Evolutionary conservation across 2,329 filamentous ascomycete genomes (phyloP).

Genomic region (Dactylonectria estremocensis): DNA sequence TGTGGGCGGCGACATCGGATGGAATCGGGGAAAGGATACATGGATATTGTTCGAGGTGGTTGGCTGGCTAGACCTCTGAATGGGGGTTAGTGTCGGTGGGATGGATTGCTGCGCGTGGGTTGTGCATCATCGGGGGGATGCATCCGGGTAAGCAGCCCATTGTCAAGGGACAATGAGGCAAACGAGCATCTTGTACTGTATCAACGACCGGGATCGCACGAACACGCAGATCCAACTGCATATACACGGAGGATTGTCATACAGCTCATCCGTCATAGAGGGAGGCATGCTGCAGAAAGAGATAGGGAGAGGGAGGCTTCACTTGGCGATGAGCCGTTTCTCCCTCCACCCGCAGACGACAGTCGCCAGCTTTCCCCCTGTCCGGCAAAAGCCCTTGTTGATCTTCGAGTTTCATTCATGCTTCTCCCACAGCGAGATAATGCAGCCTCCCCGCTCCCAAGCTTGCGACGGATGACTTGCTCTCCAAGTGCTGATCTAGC

Average conservation of each 20-base stretch:
- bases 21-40: slow-evolving; percentile 17
- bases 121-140: slow-evolving; percentile 2
- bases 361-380: slow-evolving; percentile 21
- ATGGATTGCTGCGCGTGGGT: neutral
- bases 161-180: slow-evolving; percentile 19
- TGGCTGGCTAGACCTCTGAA: neutral
- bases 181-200: neutral
- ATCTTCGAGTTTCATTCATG: neutral
- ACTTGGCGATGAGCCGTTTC: neutral
- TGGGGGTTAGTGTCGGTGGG: neutral
- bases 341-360: slow-evolving; percentile 23
- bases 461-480: slow-evolving; percentile 10
- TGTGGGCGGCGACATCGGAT: slow-evolving; percentile 31
- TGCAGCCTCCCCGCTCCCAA: slow-evolving; percentile 15
- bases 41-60: neutral
- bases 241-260: neutral
- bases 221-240: slow-evolving; percentile 4
- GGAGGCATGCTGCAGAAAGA: neutral
- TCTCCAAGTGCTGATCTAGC: neutral
- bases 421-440: slow-evolving; percentile 15
- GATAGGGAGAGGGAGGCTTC: neutral
- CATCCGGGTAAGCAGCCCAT: neutral
- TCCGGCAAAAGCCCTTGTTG: neutral
- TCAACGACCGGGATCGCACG: neutral
- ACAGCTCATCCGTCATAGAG: neutral